Evolutionary conservation across 179 eudicot species (phyloP).

Genomic region (Camellia oleifera): DNA sequence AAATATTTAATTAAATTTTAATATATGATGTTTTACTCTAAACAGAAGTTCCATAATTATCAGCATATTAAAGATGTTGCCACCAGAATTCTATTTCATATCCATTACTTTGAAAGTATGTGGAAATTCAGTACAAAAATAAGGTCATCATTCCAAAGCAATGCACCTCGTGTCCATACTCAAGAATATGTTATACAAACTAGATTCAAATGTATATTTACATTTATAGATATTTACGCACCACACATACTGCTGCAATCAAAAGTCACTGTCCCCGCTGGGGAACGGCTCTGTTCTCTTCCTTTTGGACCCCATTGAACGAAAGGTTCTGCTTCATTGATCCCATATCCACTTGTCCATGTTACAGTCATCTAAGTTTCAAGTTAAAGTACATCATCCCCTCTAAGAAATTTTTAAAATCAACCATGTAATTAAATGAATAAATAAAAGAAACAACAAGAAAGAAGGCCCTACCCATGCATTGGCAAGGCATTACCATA

Average conservation of each 20-base stretch:
- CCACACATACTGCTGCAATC: constrained; percentile 81
- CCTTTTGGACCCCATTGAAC: constrained; percentile 71
- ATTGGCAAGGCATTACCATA: neutral
- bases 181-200: neutral
- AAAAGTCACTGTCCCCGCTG: constrained; percentile 74
- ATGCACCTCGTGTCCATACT: neutral
- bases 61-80: constrained; percentile 8
- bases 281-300: constrained; percentile 37
- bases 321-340: constrained; percentile 60
- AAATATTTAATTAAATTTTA: neutral
- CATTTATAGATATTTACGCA: neutral
- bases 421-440: neutral
- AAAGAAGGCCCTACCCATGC: neutral
- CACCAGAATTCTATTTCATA: neutral
- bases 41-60: neutral
- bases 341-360: constrained; percentile 84
- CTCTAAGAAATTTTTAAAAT: neutral
- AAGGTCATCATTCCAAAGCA: neutral
- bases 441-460: neutral
- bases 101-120: neutral
- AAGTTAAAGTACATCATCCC: constrained; percentile 6
- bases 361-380: constrained; percentile 70
- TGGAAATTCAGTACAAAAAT: neutral
- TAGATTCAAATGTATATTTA: neutral
- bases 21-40: neutral